Base-by-base conservation (phyloP, 495 filamentous ascomycete genomes). In the Hyaloscypha finlandica region DNA sequence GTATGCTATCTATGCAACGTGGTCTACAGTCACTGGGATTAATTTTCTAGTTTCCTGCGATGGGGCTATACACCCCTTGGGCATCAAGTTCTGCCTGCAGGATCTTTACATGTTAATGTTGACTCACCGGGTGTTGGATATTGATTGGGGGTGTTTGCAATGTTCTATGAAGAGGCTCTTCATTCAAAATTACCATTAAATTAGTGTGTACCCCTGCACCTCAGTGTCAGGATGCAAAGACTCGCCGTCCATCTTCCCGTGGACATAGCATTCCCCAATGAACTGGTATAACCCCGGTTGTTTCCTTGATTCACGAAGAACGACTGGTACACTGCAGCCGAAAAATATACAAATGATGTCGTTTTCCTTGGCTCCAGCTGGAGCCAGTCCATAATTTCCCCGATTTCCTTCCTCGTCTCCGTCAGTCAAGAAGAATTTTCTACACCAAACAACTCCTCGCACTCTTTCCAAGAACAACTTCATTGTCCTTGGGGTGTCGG, bases 311-410 rank as follows among this genome's bases (percentile, higher is more conserved):
- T 59, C 16, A 22, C 76, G 74, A 0, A 81, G 70, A 35, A 77
- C 75, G 11, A 81, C 77, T 3, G 79, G 79, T 2, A 81, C 79
- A 29, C 77, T 81, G 53, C 77, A 80, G 0, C 79, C 79, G 56
- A 72, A 79, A 2, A 81, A 62, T 20, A 81, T 80, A 57, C 75
- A 79, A 25, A 81, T 70, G 0, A 72, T 37, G 68, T 81, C 79
- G 2, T 74, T 74, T 11, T 61, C 39, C 30, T 63, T 33, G 0
- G 72, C 69, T 39, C 45, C 59, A 5, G 64, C 39, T 19, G 54
- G 66, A 8, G 63, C 75, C 2, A 78, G 62, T 2, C 73, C 76
- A 8, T 35, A 54, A 25, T 55, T 9, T 37, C 35, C 11, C 16
- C 19, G 29, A 14, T 54, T n/a, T 20, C 25, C 54, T 39, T 14